Percentiles rank a stretch among this genome's conserved stretches.
Evolutionary conservation across 2,329 filamentous ascomycete genomes (phyloP).

Genomic region (Fonsecaea nubica): DNA sequence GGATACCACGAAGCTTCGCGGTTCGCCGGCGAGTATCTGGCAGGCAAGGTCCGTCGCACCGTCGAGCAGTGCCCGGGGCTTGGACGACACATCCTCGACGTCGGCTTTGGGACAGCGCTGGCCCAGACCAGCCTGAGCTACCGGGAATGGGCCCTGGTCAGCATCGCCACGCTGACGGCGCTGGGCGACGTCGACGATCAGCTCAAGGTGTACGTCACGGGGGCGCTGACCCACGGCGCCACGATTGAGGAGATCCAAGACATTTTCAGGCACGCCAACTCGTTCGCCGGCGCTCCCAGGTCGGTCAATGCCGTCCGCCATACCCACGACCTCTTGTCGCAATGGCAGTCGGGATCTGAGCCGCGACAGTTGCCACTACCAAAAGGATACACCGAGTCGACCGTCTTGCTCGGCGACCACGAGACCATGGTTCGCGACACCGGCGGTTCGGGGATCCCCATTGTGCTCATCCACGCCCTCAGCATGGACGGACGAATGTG

Average conservation of each 20-base stretch:
- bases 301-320: slow-evolving; percentile 8
- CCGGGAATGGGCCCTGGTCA: slow-evolving; percentile 14
- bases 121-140: background rate
- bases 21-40: slow-evolving; percentile 3
- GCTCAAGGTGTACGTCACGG: slow-evolving; percentile 4
- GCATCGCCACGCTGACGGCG: slow-evolving; percentile 7
- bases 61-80: slow-evolving; percentile 12
- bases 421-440: slow-evolving; percentile 11
- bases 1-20: slow-evolving; percentile 17
- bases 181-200: slow-evolving; percentile 9
- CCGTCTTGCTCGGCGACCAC: slow-evolving; percentile 4
- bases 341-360: background rate
- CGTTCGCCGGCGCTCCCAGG: slow-evolving; percentile 1
- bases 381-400: background rate
- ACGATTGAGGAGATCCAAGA: slow-evolving; percentile 8
- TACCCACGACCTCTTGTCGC: background rate
- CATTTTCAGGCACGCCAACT: slow-evolving; percentile 4
- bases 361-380: background rate
- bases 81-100: slow-evolving; percentile 3
- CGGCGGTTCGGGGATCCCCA: background rate
- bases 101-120: background rate
- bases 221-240: background rate
- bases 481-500: slow-evolving; percentile 19
- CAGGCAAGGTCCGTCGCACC: slow-evolving; percentile 3
- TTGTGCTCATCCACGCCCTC: slow-evolving; percentile 22